A percentile compares a stretch with the other conserved stretches of the same genome.
phyloP scores from a whole-genome alignment of 2,329 filamentous ascomycete species.

The Trichoderma atrobrunneum region DNA sequence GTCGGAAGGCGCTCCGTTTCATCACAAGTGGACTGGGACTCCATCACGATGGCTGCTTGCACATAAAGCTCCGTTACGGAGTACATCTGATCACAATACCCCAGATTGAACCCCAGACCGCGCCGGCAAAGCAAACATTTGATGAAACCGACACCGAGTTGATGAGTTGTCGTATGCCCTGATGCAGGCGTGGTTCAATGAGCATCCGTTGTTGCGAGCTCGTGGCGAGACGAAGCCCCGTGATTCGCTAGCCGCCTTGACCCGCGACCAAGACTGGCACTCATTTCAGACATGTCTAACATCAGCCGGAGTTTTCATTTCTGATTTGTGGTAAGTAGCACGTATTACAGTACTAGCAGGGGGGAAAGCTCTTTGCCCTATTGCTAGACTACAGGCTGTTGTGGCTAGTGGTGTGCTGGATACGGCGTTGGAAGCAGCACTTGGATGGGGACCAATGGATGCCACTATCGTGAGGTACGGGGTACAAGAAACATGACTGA shows the following conservation, averaged over 20 bases:
- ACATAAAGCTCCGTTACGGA: neutral
- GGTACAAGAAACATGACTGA: neutral
- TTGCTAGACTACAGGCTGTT: neutral
- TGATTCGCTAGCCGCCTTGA: constrained; percentile 4
- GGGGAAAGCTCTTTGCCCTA: neutral
- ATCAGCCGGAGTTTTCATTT: constrained; percentile 4
- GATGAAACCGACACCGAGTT: neutral
- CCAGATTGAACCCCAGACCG: constrained; percentile 12
- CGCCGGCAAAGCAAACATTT: neutral
- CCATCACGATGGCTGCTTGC: neutral
- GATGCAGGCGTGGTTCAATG: neutral
- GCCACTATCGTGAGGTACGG: neutral
- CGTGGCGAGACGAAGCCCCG: constrained; percentile 1
- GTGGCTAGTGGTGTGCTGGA: neutral
- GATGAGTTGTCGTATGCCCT: constrained; percentile 1
- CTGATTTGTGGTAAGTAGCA: neutral
- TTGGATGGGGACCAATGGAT: neutral
- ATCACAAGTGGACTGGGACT: constrained; percentile 1
- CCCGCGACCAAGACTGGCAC: neutral
- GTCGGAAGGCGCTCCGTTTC: neutral
- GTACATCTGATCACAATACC: neutral
- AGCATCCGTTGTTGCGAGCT: neutral
- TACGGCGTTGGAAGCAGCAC: neutral
- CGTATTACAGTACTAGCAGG: neutral
- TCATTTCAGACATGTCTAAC: constrained; percentile 5